Base-by-base conservation (phyloP, 495 filamentous ascomycete species). In the Friedmanniomyces endolithicus region DNA sequence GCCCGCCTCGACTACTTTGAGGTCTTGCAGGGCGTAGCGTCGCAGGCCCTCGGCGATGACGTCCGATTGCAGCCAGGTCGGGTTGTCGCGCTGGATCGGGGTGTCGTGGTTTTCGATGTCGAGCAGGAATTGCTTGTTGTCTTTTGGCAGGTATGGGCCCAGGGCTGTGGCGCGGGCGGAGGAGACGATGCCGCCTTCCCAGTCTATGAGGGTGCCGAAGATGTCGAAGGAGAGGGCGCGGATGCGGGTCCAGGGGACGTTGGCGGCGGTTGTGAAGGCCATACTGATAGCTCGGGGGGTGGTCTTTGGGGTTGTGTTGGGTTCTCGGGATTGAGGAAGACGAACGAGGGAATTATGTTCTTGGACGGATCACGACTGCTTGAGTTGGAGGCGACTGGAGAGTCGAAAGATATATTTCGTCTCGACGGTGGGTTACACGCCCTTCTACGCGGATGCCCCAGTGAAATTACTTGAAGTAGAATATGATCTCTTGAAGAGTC, bases 161-260 rank as follows among this genome's bases (percentile, higher is more conserved):
- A 65, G 63, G 8, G 59, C 46, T 23, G 63, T 59, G 27, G 48
- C 44, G 2, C 44, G 27, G 19, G 57, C 49, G 16, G 57, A 49
- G 17, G 25, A 9, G 17, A 45, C 60, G 44, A 64, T 59, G 52
- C 63, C 63, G 40, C 50, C 33, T 44, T 66, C 64, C 59, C 63
- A 64, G 35, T 66, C 64, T 39, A 66, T 39, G 1, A 66, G 57
- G 1, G 64, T 66, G 44, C 64, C 64, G 45, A 57, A 66, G 46
- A 66, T 62, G 53, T 66, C 64, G 57, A 66, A 66, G 35, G 64
- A 62, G 12, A 66, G 44, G 29, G 55, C 58, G 23, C 57, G 58
- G 49, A 62, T 33, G 12, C 51, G 27, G 11, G 33, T 58, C 59
- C 59, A 62, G 14, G 59, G 54, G 27, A 62, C 58, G 25, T 24